phyloP scores from a whole-genome alignment of 805 yeast genomes.

The Saccharomyces paradoxus region DNA sequence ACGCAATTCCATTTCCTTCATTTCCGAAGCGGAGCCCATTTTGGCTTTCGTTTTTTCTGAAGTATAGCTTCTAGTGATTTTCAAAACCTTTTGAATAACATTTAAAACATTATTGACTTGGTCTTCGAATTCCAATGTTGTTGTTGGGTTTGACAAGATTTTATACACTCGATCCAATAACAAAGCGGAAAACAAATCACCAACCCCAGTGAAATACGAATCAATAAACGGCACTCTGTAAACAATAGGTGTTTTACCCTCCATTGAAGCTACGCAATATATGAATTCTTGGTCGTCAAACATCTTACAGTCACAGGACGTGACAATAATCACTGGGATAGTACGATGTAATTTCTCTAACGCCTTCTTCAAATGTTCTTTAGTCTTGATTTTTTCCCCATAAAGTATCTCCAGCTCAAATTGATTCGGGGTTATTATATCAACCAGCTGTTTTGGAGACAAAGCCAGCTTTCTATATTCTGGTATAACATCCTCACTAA shows the following conservation, averaged over 20 bases:
- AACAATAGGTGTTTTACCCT: conserved; percentile 17
- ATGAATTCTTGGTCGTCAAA: conserved; percentile 26
- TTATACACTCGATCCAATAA: conserved; percentile 52
- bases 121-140: conserved; percentile 9
- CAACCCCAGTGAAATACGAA: conserved; percentile 91
- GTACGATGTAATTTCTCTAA: conserved; percentile 39
- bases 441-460: conserved; percentile 42
- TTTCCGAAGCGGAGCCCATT: conserved; percentile 44
- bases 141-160: conserved; percentile 6
- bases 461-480: conserved; percentile 38
- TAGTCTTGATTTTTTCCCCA: conserved; percentile 38
- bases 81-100: conserved; percentile 26
- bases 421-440: conserved; percentile 82
- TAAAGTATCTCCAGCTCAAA: conserved; percentile 74
- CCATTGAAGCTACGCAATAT: conserved; percentile 40
- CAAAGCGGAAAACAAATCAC: conserved; percentile 81
- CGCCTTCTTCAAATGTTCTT: conserved; percentile 38
- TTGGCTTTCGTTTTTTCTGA: conserved; percentile 32
- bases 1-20: conserved; percentile 68
- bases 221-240: conserved; percentile 51
- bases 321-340: conserved; percentile 20
- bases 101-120: conserved; percentile 28
- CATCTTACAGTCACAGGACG: conserved; percentile 19
- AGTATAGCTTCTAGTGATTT: conserved; percentile 17
- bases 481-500: conserved; percentile 51